Base-by-base conservation (phyloP, 345 rosid species). In the Eucalyptus coolabah region DNA sequence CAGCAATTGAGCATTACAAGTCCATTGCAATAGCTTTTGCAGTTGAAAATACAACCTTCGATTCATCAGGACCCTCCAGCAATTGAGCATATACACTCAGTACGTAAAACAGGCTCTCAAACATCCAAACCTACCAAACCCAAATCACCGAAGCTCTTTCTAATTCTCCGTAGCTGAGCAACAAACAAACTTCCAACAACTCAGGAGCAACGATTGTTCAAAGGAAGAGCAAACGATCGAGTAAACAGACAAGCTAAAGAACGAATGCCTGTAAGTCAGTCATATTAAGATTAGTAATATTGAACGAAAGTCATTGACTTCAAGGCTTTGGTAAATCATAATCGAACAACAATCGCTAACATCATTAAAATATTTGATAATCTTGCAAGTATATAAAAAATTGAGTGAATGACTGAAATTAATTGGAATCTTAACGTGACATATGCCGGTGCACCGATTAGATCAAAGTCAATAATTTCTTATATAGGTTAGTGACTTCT, bases 401-500 rank as follows among this genome's bases (percentile, higher is more conserved):
- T n/a, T n/a, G n/a, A 65, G 72, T 15, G 7, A 65, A n/a, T 15
- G 77, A 65, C 3, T n/a, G 19, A 65, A 65, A 65, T 15, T 65
- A 65, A 32, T n/a, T 15, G 2, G 5, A 13, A 15, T 65, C 6
- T 9, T n/a, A 15, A 14, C 8, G 6, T 15, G 9, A n/a, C 10
- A 18, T 34, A 65, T n/a, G 77, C 13, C 2, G 1, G 11, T 15
- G 32, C 10, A 8, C 37, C 21, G 17, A n/a, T n/a, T 1, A 65
- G 3, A 65, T 65, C 5, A n/a, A 65, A 65, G 21, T n/a, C 32
- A n/a, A 65, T n/a, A 65, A n/a, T 65, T 65, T n/a, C 77, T 16
- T 15, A 15, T 14, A n/a, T 30, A 15, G 32, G 19, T 15, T 0
- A 65, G 1, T n/a, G 17, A 65, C 59, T 65, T n/a, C 3, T 0